Base-by-base conservation (phyloP, 2,329 filamentous ascomycete species). In the Fusarium nygamai region DNA sequence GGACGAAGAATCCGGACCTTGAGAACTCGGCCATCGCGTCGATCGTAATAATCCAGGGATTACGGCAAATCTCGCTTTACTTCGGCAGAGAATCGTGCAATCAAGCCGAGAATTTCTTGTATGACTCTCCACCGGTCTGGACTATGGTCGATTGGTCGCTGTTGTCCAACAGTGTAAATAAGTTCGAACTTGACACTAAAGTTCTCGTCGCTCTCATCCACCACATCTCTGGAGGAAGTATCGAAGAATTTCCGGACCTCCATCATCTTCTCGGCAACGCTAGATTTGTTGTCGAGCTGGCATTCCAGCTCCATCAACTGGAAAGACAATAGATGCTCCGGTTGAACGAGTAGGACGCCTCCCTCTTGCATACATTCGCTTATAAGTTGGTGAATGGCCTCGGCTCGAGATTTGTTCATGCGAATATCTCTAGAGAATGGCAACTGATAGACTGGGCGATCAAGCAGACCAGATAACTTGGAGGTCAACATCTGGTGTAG, bases 131-230 rank as follows among this genome's bases (percentile, higher is more conserved):
- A 93, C 9, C 92, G 82, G 6, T 87, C 79, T 0, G 88, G 88
- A 56, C 85, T 85, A 20, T 86, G 82, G 11, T 92, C 88, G 0
- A 91, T 82, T 0, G 85, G 72, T 4, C 78, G 76, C 66, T 91
- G 88, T 0, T 78, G 69, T 0, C 90, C 91, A 74, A 92, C 87
- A 0, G 90, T 91, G 67, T 93, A 92, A 3, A 92, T 83, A 0
- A 93, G 79, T 75, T 93, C 89, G 46, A 91, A 91, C 54, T 87
- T 88, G 9, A 87, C 84, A 48, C 85, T 89, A 47, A 92, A 88
- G 62, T 89, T 89, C 64, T 92, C 90, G 53, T 93, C 91, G 47
- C 88, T 90, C 78, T 93, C 91, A 66, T 93, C 91, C 0, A 93
- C 83, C 6, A 93, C 84, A 69, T 92, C 90, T 0, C 89, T 82